These are phyloP conservation scores for Bacidia rubella DNA, from an alignment of 495 filamentous ascomycete genomes.

Conservation along the genomic window DNA sequence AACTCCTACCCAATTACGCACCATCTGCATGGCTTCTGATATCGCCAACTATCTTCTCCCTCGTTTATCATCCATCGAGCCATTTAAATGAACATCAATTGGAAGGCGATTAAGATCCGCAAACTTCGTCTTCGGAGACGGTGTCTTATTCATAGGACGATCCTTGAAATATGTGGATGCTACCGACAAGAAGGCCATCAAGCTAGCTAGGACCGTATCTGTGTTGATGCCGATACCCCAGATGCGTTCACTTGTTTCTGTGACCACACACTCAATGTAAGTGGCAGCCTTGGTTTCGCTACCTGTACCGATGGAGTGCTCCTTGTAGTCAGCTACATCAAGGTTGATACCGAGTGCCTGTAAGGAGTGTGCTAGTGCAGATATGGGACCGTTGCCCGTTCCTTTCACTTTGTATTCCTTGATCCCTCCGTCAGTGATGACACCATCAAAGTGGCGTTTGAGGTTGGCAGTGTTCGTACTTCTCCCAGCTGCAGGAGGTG, in stretches of 20 bases:
- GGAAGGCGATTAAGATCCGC: background rate
- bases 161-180: slow-evolving; percentile 35
- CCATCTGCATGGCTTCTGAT: background rate
- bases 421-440: slow-evolving; percentile 65
- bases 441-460: slow-evolving; percentile 72
- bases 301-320: slow-evolving; percentile 67
- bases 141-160: background rate
- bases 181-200: slow-evolving; percentile 79
- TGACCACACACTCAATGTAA: slow-evolving; percentile 78
- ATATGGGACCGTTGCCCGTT: slow-evolving; percentile 80
- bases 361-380: slow-evolving; percentile 72
- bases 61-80: background rate
- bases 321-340: slow-evolving; percentile 90
- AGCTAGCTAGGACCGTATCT: slow-evolving; percentile 83
- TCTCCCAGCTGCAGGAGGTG: slow-evolving; percentile 52
- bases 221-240: slow-evolving; percentile 96
- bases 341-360: slow-evolving; percentile 72
- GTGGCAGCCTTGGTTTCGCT: slow-evolving; percentile 78
- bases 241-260: slow-evolving; percentile 55
- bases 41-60: background rate
- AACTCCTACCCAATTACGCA: no score
- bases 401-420: slow-evolving; percentile 66
- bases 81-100: slow-evolving; percentile 1
- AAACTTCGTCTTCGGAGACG: slow-evolving; percentile 48
- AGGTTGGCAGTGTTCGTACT: slow-evolving; percentile 62